A percentile compares a stretch with the other conserved stretches of the same genome.
Conservation (phyloP, 2,329 filamentous ascomycete genomes). For the Proliferodiscus dingleyae region DNA sequence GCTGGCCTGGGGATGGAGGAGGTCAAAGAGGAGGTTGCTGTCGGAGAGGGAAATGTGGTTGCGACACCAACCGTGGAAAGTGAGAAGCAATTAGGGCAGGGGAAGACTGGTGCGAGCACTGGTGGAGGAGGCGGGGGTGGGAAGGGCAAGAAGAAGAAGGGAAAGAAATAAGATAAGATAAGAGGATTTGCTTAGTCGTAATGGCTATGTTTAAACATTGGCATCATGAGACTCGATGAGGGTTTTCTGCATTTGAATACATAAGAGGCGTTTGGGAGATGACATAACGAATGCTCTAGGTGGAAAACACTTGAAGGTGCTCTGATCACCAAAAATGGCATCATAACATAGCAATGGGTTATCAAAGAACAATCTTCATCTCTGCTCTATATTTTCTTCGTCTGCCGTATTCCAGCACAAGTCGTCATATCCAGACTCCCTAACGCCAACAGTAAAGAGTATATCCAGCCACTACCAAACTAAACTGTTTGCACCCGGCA, state of each 20-base stretch:
- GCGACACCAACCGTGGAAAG: slow-evolving; percentile 26
- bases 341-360: no score
- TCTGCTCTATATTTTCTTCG: slow-evolving; percentile 14
- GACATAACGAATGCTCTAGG: no score
- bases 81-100: slow-evolving; percentile 36
- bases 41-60: slow-evolving; percentile 3
- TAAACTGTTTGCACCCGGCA: slow-evolving; percentile 23
- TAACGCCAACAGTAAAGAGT: slow-evolving; percentile 23
- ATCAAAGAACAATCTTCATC: slow-evolving; percentile 15
- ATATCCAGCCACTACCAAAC: slow-evolving; percentile 14
- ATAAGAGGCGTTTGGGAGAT: slow-evolving; percentile 10
- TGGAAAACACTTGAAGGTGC: no score
- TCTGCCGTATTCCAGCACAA: slow-evolving; percentile 9
- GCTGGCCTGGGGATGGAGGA: slow-evolving; percentile 44
- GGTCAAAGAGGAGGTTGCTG: slow-evolving; percentile 32
- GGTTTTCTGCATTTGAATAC: slow-evolving; percentile 1
- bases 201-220: no score
- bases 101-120: slow-evolving; percentile 52
- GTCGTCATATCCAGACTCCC: slow-evolving; percentile 18
- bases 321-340: no score
- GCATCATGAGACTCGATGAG: no score
- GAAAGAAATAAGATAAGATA: slow-evolving; percentile 51
- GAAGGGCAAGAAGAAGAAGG: slow-evolving; percentile 67
- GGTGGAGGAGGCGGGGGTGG: slow-evolving; percentile 28
- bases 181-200: not conserved